Base-by-base conservation (phyloP, 768 basidiomycete species). In the Leccinum arenicola region DNA sequence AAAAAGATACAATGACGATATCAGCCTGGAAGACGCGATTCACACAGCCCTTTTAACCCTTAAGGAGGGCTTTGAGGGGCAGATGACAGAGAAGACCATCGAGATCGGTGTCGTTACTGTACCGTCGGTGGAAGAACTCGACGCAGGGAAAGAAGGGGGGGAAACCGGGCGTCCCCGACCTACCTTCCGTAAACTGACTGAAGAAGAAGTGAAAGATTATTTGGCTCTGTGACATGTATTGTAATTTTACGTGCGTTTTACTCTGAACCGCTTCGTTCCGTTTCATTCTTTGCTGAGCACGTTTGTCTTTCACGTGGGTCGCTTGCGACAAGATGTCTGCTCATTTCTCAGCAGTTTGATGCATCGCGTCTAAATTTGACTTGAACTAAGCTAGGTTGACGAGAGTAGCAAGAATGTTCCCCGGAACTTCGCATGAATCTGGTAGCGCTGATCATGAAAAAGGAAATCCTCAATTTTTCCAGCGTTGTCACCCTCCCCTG, bases 31-130 rank as follows among this genome's bases (percentile, higher is more conserved):
- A 77, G 97, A 98, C 73, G 97, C 96, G 35, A 98, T 98, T 64
- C 97, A 99, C 75, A 99, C 97, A 12, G 97, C 97, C 35, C 84
- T 99, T 29, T 77, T 99, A 64, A 99, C 97, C 36, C 80, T 98
- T 64, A 98, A 99, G 77, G 97, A 98, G 77, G 95, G 97, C 4
- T 99, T 98, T 68, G 97, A 99, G 75, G 97, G 97, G n/a, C 93
- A 98, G 72, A 98, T 99, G 96, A 98, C 96, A 29, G 97, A 98
- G 77, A 95, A 97, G 80, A 99, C 97, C 50, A 97, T 99, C 70
- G 97, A 99, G 78, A 93, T 99, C 54, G 97, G 97, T 35, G 87
- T 99, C 43, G 85, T 98, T 63, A 96, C 94, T 52, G 90, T 95
- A 15, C 93, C 94, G 8, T 90, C 89, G 12, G 69, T 75, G 21